Conservation (phyloP, 495 filamentous ascomycete species). For the Thermochaetoides thermophila region DNA sequence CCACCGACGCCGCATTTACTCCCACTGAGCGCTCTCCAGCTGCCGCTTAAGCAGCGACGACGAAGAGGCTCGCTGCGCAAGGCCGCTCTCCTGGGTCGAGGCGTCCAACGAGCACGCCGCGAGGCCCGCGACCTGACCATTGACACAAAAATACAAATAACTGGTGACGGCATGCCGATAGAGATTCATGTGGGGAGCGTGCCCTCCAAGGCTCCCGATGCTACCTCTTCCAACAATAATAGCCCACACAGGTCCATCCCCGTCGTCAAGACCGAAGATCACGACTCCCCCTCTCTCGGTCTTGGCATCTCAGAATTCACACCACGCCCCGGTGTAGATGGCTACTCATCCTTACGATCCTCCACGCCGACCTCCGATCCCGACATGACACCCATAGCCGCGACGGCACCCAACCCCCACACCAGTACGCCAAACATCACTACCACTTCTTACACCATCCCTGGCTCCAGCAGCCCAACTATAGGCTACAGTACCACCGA, state of each 20-base stretch:
- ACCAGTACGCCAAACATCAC: conserved; percentile 8
- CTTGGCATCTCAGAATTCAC: conserved; percentile 35
- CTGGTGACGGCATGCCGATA: neutral
- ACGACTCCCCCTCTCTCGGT: conserved; percentile 16
- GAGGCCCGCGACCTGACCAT: conserved; percentile 31
- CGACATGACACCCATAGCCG: conserved; percentile 17
- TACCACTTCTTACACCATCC: conserved; percentile 1
- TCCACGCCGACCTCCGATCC: conserved; percentile 6
- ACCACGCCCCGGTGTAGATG: conserved; percentile 33
- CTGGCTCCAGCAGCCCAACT: conserved; percentile 33
- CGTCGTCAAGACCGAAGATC: conserved; percentile 1
- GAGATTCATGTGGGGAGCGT: conserved; percentile 3
- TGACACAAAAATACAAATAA: conserved; percentile 21
- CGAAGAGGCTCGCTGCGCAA: conserved; percentile 69
- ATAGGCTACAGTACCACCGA: conserved; percentile 61
- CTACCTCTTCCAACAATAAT: too few relatives aligned
- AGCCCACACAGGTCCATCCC: conserved; percentile 1
- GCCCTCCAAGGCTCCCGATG: too few relatives aligned
- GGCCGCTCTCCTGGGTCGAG: conserved; percentile 60
- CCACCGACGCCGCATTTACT: too few relatives aligned
- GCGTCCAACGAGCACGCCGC: conserved; percentile 42
- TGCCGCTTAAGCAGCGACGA: conserved; percentile 54
- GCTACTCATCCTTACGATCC: conserved; percentile 17
- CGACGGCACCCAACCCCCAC: conserved; percentile 8
- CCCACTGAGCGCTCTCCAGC: too few relatives aligned